Percentiles rank a stretch among this genome's conserved stretches.
Evolutionary conservation across 2,329 filamentous ascomycete genomes (phyloP).

Genomic region (Pseudogymnoascus sp.): DNA sequence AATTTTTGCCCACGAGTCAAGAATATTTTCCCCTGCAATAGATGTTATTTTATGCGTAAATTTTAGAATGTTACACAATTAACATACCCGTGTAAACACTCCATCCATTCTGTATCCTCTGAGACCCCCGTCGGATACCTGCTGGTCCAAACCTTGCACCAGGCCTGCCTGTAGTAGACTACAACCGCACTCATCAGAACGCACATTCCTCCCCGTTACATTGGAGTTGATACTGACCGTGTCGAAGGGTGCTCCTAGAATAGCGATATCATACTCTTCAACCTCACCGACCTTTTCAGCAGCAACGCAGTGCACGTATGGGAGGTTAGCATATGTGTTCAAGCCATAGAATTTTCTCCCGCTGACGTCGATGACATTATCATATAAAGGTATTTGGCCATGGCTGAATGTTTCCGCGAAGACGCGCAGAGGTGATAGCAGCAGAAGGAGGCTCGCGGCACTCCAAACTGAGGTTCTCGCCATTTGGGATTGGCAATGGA

Average conservation of each 20-base stretch:
- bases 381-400: neutral
- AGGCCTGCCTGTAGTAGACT: slow-evolving; percentile 23
- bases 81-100: slow-evolving; percentile 37
- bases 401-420: neutral
- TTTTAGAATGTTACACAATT: slow-evolving; percentile 12
- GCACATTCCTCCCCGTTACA: neutral
- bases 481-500: neutral
- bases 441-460: neutral
- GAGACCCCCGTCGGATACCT: slow-evolving; percentile 27
- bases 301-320: slow-evolving; percentile 12
- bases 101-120: slow-evolving; percentile 19
- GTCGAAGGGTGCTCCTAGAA: slow-evolving; percentile 43
- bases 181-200: neutral
- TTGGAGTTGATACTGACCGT: slow-evolving; percentile 28
- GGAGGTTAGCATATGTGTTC: slow-evolving; percentile 13
- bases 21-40: slow-evolving; percentile 27
- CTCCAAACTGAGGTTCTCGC: neutral
- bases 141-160: slow-evolving; percentile 31
- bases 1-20: slow-evolving; percentile 37
- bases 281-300: neutral
- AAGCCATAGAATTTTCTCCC: slow-evolving; percentile 9
- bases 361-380: neutral
- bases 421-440: neutral
- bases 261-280: slow-evolving; percentile 26
- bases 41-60: slow-evolving; percentile 19